Evolutionary conservation across 371 early-diverging fungal genomes (phyloP).

Genomic region (Rhizopus sp.): DNA sequence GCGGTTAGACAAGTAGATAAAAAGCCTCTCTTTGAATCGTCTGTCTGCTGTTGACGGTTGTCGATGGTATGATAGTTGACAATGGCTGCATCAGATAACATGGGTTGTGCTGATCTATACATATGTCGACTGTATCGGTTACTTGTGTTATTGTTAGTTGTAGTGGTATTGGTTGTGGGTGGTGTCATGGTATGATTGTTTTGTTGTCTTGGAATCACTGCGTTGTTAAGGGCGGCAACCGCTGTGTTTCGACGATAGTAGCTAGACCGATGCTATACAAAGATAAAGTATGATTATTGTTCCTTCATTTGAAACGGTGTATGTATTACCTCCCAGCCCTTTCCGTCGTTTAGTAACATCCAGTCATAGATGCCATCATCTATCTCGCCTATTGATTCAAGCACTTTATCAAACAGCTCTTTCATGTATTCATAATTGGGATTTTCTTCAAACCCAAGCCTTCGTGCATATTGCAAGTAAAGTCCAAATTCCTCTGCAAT

Average conservation of each 20-base stretch:
- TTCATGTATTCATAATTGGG: constrained; percentile 90
- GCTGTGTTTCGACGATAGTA: constrained; percentile 23
- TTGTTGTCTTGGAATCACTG: constrained; percentile 8
- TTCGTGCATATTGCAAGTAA: constrained; percentile 72
- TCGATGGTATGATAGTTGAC: constrained; percentile 28
- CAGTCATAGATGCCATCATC: constrained; percentile 95
- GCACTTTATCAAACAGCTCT: constrained; percentile 79
- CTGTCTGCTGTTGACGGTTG: constrained; percentile 17
- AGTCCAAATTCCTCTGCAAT: constrained; percentile 76
- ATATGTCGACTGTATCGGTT: constrained; percentile 21
- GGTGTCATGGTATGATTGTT: constrained; percentile 1
- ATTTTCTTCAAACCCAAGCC: constrained; percentile 89
- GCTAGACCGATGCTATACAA: constrained; percentile 21
- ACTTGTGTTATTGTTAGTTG: not conserved
- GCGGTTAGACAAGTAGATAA: constrained; percentile 11
- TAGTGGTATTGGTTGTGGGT: constrained; percentile 3
- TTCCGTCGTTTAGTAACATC: constrained; percentile 65
- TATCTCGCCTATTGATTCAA: constrained; percentile 64
- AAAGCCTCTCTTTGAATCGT: constrained; percentile 22
- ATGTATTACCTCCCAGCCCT: constrained; percentile 51
- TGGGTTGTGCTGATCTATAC: constrained; percentile 27
- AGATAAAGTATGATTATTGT: not conserved
- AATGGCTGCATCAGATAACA: constrained; percentile 21
- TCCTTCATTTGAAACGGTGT: not conserved
- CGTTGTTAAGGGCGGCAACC: constrained; percentile 21